These are phyloP conservation scores for Emergomyces africanus DNA, from an alignment of 2,329 filamentous ascomycete genomes.

Conservation along the genomic window DNA sequence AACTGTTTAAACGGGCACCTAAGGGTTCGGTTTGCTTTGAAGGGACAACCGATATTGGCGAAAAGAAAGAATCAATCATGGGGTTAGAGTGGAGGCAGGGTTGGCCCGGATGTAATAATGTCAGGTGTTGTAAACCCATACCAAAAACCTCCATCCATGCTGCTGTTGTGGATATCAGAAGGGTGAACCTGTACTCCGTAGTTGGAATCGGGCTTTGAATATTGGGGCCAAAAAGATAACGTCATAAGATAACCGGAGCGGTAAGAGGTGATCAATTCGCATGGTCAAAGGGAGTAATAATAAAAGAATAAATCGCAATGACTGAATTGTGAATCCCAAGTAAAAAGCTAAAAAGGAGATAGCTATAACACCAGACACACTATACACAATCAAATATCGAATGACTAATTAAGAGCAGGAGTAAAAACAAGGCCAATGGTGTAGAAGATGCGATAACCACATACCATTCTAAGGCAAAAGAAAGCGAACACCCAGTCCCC, in stretches of 20 bases:
- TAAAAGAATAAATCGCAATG: background rate
- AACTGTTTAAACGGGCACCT: background rate
- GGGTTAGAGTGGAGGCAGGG: background rate
- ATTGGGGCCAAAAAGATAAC: background rate
- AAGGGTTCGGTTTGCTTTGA: background rate
- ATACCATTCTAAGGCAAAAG: slow-evolving; percentile 2
- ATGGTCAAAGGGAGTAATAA: background rate
- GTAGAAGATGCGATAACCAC: background rate
- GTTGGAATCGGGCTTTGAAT: background rate
- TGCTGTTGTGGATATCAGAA: background rate
- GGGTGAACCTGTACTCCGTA: background rate
- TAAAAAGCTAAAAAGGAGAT: background rate
- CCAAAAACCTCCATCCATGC: background rate
- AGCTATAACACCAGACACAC: slow-evolving; percentile 1
- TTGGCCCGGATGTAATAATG: background rate
- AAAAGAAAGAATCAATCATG: background rate
- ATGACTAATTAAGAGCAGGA: background rate
- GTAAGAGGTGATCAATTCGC: background rate
- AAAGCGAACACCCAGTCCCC: slow-evolving; percentile 7
- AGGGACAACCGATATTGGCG: background rate
- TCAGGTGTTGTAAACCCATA: background rate
- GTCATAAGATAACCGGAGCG: background rate
- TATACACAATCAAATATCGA: slow-evolving; percentile 1
- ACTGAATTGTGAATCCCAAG: background rate
- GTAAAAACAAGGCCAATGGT: background rate